A percentile compares a stretch with the other conserved stretches of the same genome.
phyloP scores from a whole-genome alignment of 1,284 basidiomycete species.

The Ustilago lituana region DNA sequence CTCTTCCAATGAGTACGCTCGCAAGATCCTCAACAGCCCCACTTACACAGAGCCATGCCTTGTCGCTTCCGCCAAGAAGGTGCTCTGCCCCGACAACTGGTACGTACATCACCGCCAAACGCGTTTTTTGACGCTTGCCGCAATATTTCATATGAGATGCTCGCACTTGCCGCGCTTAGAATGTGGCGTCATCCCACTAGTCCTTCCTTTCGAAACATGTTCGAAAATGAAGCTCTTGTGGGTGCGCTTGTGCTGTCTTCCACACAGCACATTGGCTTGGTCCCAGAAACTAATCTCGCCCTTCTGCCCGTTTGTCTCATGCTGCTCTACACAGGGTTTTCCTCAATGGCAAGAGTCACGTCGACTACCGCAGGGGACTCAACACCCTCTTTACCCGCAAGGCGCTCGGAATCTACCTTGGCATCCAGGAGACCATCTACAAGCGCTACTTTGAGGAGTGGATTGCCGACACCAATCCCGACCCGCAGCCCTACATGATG shows the following conservation, averaged over 20 bases:
- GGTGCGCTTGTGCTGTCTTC: too few relatives aligned
- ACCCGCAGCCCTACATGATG: constrained; percentile 77
- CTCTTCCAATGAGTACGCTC: constrained; percentile 63
- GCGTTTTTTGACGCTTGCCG: neutral
- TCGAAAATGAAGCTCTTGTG: neutral
- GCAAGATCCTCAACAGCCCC: constrained; percentile 67
- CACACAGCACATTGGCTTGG: too few relatives aligned
- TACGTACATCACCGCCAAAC: too few relatives aligned
- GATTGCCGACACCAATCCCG: constrained; percentile 60
- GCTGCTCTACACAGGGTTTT: constrained; percentile 79
- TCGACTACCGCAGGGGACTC: constrained; percentile 90
- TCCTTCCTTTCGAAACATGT: neutral
- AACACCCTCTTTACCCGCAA: constrained; percentile 90
- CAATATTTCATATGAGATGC: neutral
- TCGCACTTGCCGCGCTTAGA: neutral
- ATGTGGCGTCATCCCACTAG: constrained; percentile 1
- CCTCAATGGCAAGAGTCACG: constrained; percentile 89
- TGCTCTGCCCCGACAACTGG: constrained; percentile 92
- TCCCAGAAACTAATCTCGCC: neutral
- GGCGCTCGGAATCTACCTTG: constrained; percentile 79
- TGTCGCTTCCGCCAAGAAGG: constrained; percentile 88
- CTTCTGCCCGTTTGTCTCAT: neutral
- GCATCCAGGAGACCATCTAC: constrained; percentile 85
- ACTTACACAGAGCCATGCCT: constrained; percentile 77
- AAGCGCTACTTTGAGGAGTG: constrained; percentile 76